A percentile compares a stretch with the other conserved stretches of the same genome.
Conservation (phyloP, 306 rosid species). For the Cucumis hystrix region DNA sequence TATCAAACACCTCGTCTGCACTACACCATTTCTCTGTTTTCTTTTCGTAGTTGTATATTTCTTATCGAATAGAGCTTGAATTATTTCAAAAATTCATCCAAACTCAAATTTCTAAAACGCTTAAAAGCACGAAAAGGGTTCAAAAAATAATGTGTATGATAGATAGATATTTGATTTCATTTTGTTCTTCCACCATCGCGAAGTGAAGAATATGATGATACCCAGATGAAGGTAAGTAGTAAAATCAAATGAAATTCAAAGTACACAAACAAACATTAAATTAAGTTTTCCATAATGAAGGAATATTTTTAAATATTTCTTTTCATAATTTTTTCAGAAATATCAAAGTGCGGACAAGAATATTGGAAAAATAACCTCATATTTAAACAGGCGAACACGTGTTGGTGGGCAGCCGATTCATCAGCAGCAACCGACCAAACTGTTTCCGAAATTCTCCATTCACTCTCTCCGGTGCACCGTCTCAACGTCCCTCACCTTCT, state of each 20-base stretch:
- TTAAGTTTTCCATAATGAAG: no score
- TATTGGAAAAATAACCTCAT: background rate
- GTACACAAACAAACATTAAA: no score
- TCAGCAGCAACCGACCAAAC: background rate
- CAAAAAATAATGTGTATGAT: no score
- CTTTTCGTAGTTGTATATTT: no score
- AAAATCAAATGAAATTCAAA: no score
- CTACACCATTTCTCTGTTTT: no score
- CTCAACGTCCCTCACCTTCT: background rate
- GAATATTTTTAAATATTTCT: no score
- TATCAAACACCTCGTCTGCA: background rate
- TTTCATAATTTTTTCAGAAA: no score
- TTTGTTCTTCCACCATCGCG: slow-evolving; percentile 46
- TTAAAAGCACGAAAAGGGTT: background rate
- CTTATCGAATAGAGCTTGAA: no score
- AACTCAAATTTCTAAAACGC: background rate
- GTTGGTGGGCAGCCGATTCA: background rate
- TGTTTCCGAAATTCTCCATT: background rate
- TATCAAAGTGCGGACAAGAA: no score
- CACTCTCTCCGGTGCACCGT: background rate
- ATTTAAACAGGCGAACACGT: background rate
- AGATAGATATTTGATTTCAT: slow-evolving; percentile 54
- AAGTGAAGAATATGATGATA: background rate
- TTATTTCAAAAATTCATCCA: no score
- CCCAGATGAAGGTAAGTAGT: slow-evolving; percentile 26